These are phyloP conservation scores for Boletus speciosus DNA, from an alignment of 768 basidiomycete species.

Conservation along the genomic window DNA sequence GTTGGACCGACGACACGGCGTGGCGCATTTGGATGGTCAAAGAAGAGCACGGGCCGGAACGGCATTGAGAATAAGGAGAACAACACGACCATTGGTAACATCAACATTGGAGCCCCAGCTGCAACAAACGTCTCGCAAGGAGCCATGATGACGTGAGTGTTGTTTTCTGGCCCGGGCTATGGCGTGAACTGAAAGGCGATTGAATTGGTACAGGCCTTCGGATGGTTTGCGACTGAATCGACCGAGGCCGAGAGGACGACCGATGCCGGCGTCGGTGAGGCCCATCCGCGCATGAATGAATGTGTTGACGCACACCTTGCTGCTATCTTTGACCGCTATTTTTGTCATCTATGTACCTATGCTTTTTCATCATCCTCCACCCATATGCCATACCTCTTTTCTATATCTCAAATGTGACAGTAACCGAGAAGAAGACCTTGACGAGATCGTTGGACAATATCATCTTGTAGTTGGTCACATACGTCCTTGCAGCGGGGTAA, in stretches of 20 bases:
- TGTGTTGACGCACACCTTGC: neutral
- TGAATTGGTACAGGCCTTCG: constrained; percentile 31
- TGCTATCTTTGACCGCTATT: neutral
- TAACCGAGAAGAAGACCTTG: neutral
- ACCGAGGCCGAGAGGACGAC: constrained; percentile 44
- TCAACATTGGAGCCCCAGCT: neutral
- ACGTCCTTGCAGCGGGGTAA: constrained; percentile 1
- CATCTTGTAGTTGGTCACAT: neutral
- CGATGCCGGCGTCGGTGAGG: constrained; percentile 31
- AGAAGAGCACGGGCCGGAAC: constrained; percentile 53
- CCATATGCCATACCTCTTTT: constrained; percentile 26
- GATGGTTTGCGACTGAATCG: constrained; percentile 43
- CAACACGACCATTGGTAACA: constrained; percentile 13
- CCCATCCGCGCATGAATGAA: constrained; percentile 24
- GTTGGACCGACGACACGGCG: constrained; percentile 55
- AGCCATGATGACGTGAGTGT: constrained; percentile 54
- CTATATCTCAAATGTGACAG: neutral
- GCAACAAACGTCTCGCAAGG: constrained; percentile 30
- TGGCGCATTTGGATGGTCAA: constrained; percentile 60
- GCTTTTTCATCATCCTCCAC: constrained; percentile 14
- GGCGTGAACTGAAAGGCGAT: neutral
- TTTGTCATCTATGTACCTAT: constrained; percentile 32
- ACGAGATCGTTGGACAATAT: constrained; percentile 1
- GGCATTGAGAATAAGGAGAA: constrained; percentile 59
- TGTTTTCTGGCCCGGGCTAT: neutral